Base-by-base conservation (phyloP, 169 alveolate species). In the Plasmodium yoelii region DNA sequence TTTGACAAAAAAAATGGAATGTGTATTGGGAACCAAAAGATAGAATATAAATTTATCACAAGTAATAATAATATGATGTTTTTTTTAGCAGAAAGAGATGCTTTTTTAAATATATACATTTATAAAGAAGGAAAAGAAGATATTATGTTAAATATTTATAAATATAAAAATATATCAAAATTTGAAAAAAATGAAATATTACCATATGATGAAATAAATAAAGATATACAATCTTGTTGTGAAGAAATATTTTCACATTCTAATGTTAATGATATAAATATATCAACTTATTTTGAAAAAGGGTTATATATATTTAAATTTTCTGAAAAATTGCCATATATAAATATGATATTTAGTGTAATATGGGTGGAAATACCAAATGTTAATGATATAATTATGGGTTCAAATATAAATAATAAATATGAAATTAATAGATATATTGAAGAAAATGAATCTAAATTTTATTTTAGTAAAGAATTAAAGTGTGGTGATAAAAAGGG, bases 281-380 rank as follows among this genome's bases (percentile, higher is more conserved):
- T 77, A 49, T 63, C 74, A 15, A 64, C 49, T 8, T 51, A 64
- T 47, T 68, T 77, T n/a, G 55, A 65, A 42, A 77, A 39, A 34
- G 88, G 88, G 1, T 19, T 77, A 39, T 77, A 77, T 69, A 64
- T 77, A 18, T 77, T 77, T 63, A 57, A 64, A 42, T 64, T n/a
- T 64, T 74, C 63, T 26, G 56, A 26, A 5, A 53, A 28, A 12
- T 13, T 73, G 9, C 19, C 60, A 8, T 57, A 74, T 22, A 63
- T 77, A 47, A 49, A 51, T 22, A 46, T 68, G 4, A n/a, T 63
- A 13, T 9, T 77, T 24, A 63, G 69, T 49, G n/a, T 77, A 22
- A 64, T 77, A 28, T 53, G 69, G 55, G 28, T 22, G 1, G 61
- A 64, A 18, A 4, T 9, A 2, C n/a, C 28, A 26, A 63, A 49